Percentiles rank a stretch among this genome's conserved stretches.
Conservation (phyloP, 2,329 filamentous ascomycete genomes). For the Trichoderma hamatum region DNA sequence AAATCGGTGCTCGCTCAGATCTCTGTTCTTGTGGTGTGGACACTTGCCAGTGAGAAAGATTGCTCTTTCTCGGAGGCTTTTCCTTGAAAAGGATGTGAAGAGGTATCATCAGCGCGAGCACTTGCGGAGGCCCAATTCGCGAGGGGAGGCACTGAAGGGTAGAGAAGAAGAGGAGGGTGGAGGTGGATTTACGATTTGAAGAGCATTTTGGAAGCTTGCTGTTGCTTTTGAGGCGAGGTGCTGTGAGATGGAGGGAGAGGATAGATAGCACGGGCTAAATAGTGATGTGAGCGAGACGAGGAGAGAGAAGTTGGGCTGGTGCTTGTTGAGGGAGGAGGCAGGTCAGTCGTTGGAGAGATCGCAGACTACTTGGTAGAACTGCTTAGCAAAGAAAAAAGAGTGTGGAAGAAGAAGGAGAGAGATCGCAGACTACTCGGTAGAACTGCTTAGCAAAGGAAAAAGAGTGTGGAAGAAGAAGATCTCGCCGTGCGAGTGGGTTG, state of each 20-base stretch:
- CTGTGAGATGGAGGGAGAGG: not conserved
- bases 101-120: slow-evolving; percentile 21
- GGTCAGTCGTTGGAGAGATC: not conserved
- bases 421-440: too few species aligned
- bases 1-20: slow-evolving; percentile 48
- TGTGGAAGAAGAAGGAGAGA: not conserved
- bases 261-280: not conserved
- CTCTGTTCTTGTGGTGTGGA: slow-evolving; percentile 48
- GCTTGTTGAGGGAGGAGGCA: not conserved
- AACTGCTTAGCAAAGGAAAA: not conserved
- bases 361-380: not conserved
- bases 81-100: not conserved
- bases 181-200: not conserved
- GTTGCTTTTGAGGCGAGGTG: not conserved
- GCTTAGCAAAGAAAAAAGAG: not conserved
- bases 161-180: not conserved
- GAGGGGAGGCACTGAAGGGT: not conserved
- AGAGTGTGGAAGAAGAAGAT: not conserved
- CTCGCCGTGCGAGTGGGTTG: not conserved
- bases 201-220: not conserved
- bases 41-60: slow-evolving; percentile 6
- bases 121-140: not conserved
- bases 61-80: not conserved
- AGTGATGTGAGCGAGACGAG: not conserved
- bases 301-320: not conserved